phyloP scores from a whole-genome alignment of 108 stramenopile genomes.

The Conticribra guillardii region DNA sequence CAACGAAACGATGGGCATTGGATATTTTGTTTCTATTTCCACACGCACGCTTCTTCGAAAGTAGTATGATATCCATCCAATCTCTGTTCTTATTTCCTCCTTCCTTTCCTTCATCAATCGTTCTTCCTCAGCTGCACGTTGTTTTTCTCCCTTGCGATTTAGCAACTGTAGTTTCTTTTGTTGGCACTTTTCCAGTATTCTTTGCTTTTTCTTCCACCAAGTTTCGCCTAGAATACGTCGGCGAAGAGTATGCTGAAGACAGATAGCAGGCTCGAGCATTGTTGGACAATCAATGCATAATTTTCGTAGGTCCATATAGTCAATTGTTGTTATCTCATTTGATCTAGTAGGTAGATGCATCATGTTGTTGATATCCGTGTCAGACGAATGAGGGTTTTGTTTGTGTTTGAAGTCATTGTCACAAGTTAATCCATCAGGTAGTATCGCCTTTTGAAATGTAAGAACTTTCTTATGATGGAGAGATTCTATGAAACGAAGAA shows the following conservation, averaged over 20 bases:
- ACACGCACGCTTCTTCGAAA: background rate
- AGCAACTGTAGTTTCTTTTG: background rate
- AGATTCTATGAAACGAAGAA: conserved; percentile 23
- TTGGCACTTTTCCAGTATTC: background rate
- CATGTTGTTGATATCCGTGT: background rate
- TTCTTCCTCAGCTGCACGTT: background rate
- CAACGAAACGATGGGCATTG: conserved; percentile 8
- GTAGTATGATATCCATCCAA: conserved; percentile 14
- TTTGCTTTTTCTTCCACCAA: conserved; percentile 26
- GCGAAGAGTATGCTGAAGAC: conserved; percentile 26
- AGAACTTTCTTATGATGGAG: conserved; percentile 16
- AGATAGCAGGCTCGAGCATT: conserved; percentile 29
- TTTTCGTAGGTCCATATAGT: conserved; percentile 6
- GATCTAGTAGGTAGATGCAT: background rate
- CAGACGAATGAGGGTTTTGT: background rate
- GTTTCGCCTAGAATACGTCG: conserved; percentile 32
- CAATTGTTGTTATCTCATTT: conserved; percentile 8
- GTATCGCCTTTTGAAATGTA: conserved; percentile 4
- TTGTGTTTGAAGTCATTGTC: background rate
- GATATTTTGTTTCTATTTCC: conserved; percentile 9
- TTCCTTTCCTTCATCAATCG: conserved; percentile 18
- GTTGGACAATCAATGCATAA: conserved; percentile 15
- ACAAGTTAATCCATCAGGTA: background rate
- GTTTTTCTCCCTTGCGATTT: conserved; percentile 2
- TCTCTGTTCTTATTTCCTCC: background rate